Conservation (phyloP, 345 rosid species). For the Pugionium cornutum region DNA sequence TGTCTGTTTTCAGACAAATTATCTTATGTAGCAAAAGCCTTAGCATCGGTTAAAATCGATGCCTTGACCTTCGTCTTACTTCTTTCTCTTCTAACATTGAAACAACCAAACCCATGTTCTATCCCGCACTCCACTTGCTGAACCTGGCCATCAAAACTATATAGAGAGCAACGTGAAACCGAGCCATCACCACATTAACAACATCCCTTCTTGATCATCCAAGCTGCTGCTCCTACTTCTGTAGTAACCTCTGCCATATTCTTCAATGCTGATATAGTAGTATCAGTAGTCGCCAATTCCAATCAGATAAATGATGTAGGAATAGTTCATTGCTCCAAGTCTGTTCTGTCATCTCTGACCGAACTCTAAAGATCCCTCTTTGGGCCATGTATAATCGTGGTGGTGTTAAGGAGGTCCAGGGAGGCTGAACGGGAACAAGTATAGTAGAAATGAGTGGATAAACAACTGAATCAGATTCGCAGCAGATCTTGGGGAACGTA, state of each 20-base stretch:
- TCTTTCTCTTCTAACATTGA: constrained; percentile 42
- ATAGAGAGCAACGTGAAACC: constrained; percentile 34
- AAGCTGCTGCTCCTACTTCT: not conserved
- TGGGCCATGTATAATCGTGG: constrained; percentile 26
- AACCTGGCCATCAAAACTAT: constrained; percentile 39
- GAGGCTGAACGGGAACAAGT: constrained; percentile 28
- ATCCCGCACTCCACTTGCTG: constrained; percentile 48
- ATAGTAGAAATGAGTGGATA: constrained; percentile 20
- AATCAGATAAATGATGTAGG: constrained; percentile 3
- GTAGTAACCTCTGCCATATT: not conserved
- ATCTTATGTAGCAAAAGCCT: constrained; percentile 23
- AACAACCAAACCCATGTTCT: constrained; percentile 50
- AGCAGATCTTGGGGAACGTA: not conserved
- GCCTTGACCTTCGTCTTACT: constrained; percentile 11
- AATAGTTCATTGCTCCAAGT: constrained; percentile 39
- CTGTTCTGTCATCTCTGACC: constrained; percentile 25
- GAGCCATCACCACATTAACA: not conserved
- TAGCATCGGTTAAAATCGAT: constrained; percentile 39
- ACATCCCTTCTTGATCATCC: not conserved
- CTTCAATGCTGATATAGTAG: not conserved
- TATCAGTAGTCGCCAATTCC: not conserved
- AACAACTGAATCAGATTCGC: constrained; percentile 15
- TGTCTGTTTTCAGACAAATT: too few relatives aligned
- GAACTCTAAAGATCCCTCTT: constrained; percentile 26
- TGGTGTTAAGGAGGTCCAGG: constrained; percentile 44